Base-by-base conservation (phyloP, 257 asterid species). In the Petunia secreta region DNA sequence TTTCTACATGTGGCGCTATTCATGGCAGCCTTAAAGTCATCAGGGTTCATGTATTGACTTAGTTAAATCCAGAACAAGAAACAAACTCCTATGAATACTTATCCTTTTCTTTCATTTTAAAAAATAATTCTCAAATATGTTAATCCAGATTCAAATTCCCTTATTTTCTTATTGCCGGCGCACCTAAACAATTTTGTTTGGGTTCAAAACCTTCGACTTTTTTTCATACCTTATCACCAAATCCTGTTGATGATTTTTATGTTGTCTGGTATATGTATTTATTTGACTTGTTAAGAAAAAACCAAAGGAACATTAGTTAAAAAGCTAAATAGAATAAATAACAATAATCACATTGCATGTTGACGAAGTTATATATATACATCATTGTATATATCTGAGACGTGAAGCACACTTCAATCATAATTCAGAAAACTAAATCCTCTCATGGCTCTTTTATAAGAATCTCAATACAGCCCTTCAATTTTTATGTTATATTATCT, bases 111-210 rank as follows among this genome's bases (percentile, higher is more conserved):
- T 25, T 25, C 25, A 25, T 25, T 25, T 25, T 25, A 25, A 25
- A 25, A 25, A 25, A 25, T 25, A 25, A 25, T 25, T 25, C 25
- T 25, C 25, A 66, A 41, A 14, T 66, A 66, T 15, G 75, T 9
- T 9, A 52, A 34, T n/a, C 4, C 16, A 6, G 40, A 44, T 68
- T 68, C 57, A 68, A 37, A 68, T 2, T 8, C 4, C 52, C 8
- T 68, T n/a, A 44, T 44, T 63, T 68, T 68, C 54, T 43, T 44
- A 68, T 46, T 4, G 75, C 75, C 40, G 75, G 75, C 75, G 8
- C 39, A 8, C 8, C 8, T 0, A 4, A 44, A 68, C 40, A 8
- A 8, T 44, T 68, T 16, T 68, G 4, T 13, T 68, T 68, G 8
- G 40, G 57, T 66, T 44, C 0, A 54, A 4, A 54, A 13, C 0